Base-by-base conservation (phyloP, 1,139 yeast genomes). In the Ogataea hybrid region DNA sequence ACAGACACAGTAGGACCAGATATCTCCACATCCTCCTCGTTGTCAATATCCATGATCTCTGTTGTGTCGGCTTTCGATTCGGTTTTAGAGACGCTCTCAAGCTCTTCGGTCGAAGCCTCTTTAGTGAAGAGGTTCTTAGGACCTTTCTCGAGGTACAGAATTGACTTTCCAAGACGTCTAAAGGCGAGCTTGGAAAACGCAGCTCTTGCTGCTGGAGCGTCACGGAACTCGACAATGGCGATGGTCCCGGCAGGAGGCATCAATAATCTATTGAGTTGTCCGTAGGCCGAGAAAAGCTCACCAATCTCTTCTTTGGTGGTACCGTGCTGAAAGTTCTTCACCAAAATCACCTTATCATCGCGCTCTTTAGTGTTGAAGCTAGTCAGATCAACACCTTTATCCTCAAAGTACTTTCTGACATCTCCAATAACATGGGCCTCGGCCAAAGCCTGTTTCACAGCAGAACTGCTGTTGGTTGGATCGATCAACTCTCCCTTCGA, bases 171-270 rank as follows among this genome's bases (percentile, higher is more conserved):
- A 59, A 90, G 80, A 57, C 96, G 75, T 60, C 92, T 81, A 62
- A 83, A 92, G 23, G 97, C 87, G 42, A 92, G 69, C 57, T 87
- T 88, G 17, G 87, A 73, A 59, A 94, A 92, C 1, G 98, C 98
- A 5, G 88, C 73, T 63, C 97, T 79, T 2, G 95, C 97, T 43
- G 85, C 73, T 12, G 95, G 85, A 1, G 81, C 68, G 62, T 86
- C 94, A 53, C 90, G 73, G 64, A 83, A 90, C 61, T 92, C 97
- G n/a, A 92, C 81, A 59, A 92, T 84, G 4, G 97, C 97, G 57
- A 92, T 89, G 0, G 97, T 90, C 12, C 97, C 97, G 17, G 95
- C 87, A 17, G 97, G 96, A 12, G 99, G 98, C 89, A 94, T 85
- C 48, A 94, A 65, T 25, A 89, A 71, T 57, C 96, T 76, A 51